Evolutionary conservation across 2,329 filamentous ascomycete species (phyloP), one percentile per base, ranked within the genome.

Genomic region (Cladosporium sp.): DNA sequence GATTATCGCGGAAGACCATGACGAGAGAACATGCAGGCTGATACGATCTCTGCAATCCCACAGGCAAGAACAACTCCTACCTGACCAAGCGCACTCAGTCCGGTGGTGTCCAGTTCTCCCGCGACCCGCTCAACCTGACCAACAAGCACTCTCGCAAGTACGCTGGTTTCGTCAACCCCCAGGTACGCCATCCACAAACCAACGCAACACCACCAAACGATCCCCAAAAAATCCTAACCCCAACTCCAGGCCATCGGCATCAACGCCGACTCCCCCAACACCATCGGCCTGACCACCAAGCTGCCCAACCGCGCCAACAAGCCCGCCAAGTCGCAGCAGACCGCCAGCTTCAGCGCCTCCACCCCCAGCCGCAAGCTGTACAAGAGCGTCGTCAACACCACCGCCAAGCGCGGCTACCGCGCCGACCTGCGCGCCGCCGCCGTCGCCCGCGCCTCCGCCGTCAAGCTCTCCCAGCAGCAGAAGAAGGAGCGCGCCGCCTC

Each of bases 101-200:
- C 68, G 90, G 88, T 69, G 87, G 88, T 72, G 79, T 87, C 65
- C 87, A 88, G 76, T 90, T 99, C 82, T 97, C 92, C 64, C 87
- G 88, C 66, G 92, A 97, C 72, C 89, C 91, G 67, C 77, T 96
- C 64, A 99, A 97, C 84, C 76, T 97, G 75, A 80, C 77, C 73
- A 97, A 96, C 86, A 79, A 85, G 76, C 86, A 95, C 80, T 85
- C 82, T 66, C 87, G 89, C 79, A 97, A 95, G 89, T 83, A 96
- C 75, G 88, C 88, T 67, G 93, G 93, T 69, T 95, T 90, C 75
- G 84, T 89, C 75, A 96, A 95, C 80, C 82, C 85, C 73, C 93
- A 96, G 88, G 89, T 93, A 86, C 65, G 58, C 34, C 34, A 24
- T 51, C 39, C 47, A 18, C 29, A 30, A 6, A 7, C 20, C 50